Conservation (phyloP, 2,329 filamentous ascomycete species). For the Ceratocystis eucalypticola region DNA sequence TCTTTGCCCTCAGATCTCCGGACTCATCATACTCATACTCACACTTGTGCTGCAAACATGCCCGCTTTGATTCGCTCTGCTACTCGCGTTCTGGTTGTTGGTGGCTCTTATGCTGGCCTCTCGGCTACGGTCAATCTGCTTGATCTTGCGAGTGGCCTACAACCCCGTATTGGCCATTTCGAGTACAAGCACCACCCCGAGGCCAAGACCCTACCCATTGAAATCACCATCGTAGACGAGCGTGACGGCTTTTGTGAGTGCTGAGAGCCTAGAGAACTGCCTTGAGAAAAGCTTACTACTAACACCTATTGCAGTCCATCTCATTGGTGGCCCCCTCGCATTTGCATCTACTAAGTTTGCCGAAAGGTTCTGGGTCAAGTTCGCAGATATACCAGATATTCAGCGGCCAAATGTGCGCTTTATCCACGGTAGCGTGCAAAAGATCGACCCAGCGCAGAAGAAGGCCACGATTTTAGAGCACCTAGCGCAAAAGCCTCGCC, state of each 20-base stretch:
- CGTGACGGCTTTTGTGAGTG: conserved; percentile 68
- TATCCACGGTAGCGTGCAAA: conserved; percentile 50
- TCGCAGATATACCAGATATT: conserved; percentile 52
- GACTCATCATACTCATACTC: neutral
- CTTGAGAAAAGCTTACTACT: neutral
- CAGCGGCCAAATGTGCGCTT: conserved; percentile 47
- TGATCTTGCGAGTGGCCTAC: conserved; percentile 46
- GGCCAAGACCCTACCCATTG: conserved; percentile 39
- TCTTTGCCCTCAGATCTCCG: neutral
- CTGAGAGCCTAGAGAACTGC: neutral
- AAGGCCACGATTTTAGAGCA: conserved; percentile 42
- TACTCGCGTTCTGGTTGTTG: conserved; percentile 49
- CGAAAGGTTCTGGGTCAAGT: conserved; percentile 56
- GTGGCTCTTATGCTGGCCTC: conserved; percentile 60
- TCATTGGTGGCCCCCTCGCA: conserved; percentile 63
- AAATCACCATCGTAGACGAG: conserved; percentile 65
- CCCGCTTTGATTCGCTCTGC: conserved; percentile 27
- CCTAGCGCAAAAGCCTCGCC: conserved; percentile 31
- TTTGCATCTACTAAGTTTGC: conserved; percentile 51
- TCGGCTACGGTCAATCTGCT: conserved; percentile 52
- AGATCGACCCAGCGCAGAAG: conserved; percentile 46
- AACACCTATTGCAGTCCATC: conserved; percentile 42
- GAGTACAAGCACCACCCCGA: conserved; percentile 30
- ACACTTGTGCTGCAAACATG: neutral
- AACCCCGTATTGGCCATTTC: conserved; percentile 33